Base-by-base conservation (phyloP, 2,329 filamentous ascomycete species). In the Colletotrichum graminicola region DNA sequence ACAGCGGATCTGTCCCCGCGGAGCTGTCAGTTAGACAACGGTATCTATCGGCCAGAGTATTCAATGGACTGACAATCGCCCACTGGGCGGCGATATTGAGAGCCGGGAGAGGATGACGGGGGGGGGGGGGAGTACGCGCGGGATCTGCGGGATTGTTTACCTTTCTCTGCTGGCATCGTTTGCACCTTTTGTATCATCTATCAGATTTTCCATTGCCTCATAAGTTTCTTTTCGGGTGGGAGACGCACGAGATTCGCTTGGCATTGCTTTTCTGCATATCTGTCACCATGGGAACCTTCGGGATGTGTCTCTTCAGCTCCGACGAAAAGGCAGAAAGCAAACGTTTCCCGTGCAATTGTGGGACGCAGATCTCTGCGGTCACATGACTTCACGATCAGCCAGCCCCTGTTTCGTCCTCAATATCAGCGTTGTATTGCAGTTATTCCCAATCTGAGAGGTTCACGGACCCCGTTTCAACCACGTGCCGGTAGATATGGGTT, bases 1-100 rank as follows among this genome's bases (percentile, higher is more conserved):
- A 47, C 74, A 75, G 11, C 71, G 71, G 57, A 75, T 75, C 74
- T 75, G 32, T 21, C 5, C 54, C 23, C 14, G 39, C 39, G 36
- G n/a, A n/a, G 49, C 39, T 10, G 21, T 45, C 45, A 43, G 60
- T 11, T 21, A n/a, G 54, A 10, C n/a, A 8, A 29, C 16, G 49
- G 18, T 43, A 10, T 8, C 54, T 8, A 21, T 34, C 34, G 11
- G 54, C 34, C 11, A n/a, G 39, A 59, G 51, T 10, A 56, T 36
- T 11, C 7, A 23, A n/a, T 14, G 45, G 36, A n/a, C 29, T 21
- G n/a, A 21, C 43, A 29, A 29, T 21, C 29, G 47, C 45, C n/a
- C 12, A 12, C 59, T 8, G 43, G 45, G 32, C 21, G 45, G 32
- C 21, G 32, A 51, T n/a, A 18, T 23, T 18, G n/a, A 32, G 7